Evolutionary conservation across 441 rosid genomes (phyloP).

Genomic region (Bocquillonia castaneifolia): DNA sequence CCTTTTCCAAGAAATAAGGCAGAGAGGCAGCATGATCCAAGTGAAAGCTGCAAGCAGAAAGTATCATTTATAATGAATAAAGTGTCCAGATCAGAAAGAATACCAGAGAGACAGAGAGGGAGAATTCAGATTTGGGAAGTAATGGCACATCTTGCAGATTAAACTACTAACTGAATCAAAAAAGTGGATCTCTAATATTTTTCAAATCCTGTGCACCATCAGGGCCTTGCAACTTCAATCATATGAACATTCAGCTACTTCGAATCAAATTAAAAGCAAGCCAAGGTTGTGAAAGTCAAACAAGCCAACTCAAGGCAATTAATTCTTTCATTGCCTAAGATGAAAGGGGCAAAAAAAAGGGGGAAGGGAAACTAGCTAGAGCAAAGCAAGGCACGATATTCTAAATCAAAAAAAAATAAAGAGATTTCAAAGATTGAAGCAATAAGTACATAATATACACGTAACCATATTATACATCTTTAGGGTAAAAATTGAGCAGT

Average conservation of each 20-base stretch:
- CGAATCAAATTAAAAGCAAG: neutral
- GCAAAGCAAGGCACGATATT: too few species aligned
- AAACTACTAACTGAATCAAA: neutral
- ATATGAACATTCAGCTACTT: neutral
- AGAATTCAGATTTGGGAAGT: neutral
- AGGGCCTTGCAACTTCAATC: neutral
- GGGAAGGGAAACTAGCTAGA: too few species aligned
- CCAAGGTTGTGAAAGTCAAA: too few species aligned
- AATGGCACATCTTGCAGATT: neutral
- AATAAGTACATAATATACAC: too few species aligned
- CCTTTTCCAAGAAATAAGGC: constrained; percentile 91
- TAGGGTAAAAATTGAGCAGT: too few species aligned
- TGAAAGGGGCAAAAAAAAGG: too few species aligned
- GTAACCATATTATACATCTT: too few species aligned
- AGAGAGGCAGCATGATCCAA: constrained; percentile 95
- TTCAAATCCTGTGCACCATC: neutral
- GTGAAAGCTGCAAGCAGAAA: constrained; percentile 69
- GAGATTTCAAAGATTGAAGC: too few species aligned
- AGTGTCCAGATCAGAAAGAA: neutral
- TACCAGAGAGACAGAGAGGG: neutral
- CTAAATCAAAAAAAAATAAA: too few species aligned
- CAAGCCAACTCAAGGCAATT: too few species aligned
- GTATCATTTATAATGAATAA: constrained; percentile 4
- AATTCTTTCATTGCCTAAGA: too few species aligned
- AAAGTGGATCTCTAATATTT: neutral